These are phyloP conservation scores for Coemansia sp. DNA, from an alignment of 192 early-diverging fungal species.

Conservation along the genomic window DNA sequence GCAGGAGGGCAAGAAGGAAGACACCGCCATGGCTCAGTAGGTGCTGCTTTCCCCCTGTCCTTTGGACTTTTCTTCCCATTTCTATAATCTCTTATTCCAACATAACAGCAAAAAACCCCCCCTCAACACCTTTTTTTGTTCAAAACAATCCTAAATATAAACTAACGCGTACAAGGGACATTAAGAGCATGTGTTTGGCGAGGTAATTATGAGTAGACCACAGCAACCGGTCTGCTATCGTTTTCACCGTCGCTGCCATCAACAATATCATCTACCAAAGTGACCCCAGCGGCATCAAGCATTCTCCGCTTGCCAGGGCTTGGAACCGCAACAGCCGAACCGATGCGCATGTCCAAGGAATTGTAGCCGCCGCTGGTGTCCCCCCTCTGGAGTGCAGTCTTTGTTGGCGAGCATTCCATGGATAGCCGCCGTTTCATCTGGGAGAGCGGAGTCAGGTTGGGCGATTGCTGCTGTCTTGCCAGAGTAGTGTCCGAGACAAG, in stretches of 20 bases:
- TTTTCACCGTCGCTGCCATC: slow-evolving; percentile 46
- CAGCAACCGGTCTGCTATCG: not conserved
- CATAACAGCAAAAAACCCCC: not conserved
- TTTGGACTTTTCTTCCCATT: not conserved
- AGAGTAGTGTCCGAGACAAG: not conserved
- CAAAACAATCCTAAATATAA: not conserved
- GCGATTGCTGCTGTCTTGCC: not conserved
- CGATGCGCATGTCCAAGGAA: not conserved
- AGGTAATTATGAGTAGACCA: not conserved
- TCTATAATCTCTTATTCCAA: not conserved
- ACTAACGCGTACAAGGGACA: not conserved
- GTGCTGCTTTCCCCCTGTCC: no score
- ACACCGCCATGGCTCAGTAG: slow-evolving; percentile 3
- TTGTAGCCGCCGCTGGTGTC: not conserved
- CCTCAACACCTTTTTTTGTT: not conserved
- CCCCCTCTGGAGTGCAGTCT: not conserved
- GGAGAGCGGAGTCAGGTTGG: slow-evolving; percentile 6
- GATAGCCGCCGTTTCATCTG: slow-evolving; percentile 18
- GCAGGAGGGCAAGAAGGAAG: slow-evolving; percentile 35
- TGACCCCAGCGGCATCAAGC: not conserved
- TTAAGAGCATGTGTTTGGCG: not conserved
- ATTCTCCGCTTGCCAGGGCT: not conserved
- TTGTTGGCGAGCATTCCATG: not conserved
- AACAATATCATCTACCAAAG: slow-evolving; percentile 34
- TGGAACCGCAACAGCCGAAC: not conserved